A percentile compares a stretch with the other conserved stretches of the same genome.
phyloP scores from a whole-genome alignment of 176 grass and related monocot genomes.

The Oryza brachyantha region DNA sequence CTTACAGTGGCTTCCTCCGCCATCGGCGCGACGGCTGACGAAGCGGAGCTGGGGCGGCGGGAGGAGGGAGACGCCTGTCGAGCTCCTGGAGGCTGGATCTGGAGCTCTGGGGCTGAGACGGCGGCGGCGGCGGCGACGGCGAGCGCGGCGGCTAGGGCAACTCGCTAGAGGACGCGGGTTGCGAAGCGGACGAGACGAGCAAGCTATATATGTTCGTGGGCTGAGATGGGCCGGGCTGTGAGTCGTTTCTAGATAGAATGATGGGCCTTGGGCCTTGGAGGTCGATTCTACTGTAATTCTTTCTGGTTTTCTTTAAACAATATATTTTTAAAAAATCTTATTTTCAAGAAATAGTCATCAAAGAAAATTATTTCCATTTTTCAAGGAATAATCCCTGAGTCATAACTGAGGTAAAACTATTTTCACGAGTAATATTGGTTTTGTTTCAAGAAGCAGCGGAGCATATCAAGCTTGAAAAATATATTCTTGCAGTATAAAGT shows the following conservation, averaged over 20 bases:
- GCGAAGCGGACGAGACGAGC: too few relatives aligned
- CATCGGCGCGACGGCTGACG: slow-evolving; percentile 28
- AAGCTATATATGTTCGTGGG: neutral
- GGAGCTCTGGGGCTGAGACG: neutral
- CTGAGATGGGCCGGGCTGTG: neutral
- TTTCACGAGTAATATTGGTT: too few relatives aligned
- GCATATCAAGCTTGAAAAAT: too few relatives aligned
- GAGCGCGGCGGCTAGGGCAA: neutral
- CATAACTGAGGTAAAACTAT: too few relatives aligned
- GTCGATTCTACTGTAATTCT: neutral
- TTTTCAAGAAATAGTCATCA: too few relatives aligned
- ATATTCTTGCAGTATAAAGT: too few relatives aligned
- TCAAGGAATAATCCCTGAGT: too few relatives aligned
- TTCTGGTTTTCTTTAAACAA: too few relatives aligned
- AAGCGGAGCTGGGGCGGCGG: neutral
- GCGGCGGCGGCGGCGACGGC: neutral
- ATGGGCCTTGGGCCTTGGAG: neutral
- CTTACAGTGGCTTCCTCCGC: slow-evolving; percentile 54
- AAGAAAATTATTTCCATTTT: too few relatives aligned
- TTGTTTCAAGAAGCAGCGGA: too few relatives aligned
- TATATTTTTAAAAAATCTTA: too few relatives aligned
- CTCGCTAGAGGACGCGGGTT: neutral
- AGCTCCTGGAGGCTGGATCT: neutral
- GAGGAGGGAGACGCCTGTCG: neutral
- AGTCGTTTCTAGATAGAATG: neutral